Conservation (phyloP, 495 filamentous ascomycete genomes). For the Podospora pseudopauciseta region DNA sequence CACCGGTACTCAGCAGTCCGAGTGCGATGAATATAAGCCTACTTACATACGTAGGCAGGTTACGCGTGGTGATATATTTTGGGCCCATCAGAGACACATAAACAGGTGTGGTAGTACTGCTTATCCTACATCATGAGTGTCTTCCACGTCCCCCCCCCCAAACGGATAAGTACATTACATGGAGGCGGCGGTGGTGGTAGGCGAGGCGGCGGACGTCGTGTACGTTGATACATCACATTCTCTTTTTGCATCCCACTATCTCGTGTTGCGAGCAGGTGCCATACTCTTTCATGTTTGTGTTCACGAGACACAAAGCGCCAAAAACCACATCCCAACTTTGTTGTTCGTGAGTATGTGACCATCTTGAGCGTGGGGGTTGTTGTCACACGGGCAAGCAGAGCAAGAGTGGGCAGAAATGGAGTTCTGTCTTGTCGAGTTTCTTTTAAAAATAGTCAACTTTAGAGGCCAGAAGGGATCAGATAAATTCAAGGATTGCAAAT, state of each 20-base stretch:
- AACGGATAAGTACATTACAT: background rate
- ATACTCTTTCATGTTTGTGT: background rate
- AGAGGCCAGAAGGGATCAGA: background rate
- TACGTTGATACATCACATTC: background rate
- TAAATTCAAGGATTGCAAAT: background rate
- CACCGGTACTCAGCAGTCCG: background rate
- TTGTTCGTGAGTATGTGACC: background rate
- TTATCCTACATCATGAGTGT: background rate
- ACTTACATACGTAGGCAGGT: background rate
- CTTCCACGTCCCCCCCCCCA: background rate
- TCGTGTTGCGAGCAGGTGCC: background rate
- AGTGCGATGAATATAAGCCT: background rate
- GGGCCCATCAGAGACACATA: background rate
- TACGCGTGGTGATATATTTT: background rate
- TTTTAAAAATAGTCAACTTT: background rate
- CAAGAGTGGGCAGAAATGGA: background rate
- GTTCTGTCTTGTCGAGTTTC: background rate
- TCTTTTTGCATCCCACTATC: background rate
- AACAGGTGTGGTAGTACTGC: background rate
- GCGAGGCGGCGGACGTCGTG: background rate
- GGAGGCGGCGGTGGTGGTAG: background rate
- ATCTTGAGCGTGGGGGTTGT: background rate
- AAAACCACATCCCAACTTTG: background rate
- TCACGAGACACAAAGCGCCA: background rate
- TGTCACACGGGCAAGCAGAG: background rate